phyloP scores from a whole-genome alignment of 352 stramenopile species.

The Pythium chondricola region DNA sequence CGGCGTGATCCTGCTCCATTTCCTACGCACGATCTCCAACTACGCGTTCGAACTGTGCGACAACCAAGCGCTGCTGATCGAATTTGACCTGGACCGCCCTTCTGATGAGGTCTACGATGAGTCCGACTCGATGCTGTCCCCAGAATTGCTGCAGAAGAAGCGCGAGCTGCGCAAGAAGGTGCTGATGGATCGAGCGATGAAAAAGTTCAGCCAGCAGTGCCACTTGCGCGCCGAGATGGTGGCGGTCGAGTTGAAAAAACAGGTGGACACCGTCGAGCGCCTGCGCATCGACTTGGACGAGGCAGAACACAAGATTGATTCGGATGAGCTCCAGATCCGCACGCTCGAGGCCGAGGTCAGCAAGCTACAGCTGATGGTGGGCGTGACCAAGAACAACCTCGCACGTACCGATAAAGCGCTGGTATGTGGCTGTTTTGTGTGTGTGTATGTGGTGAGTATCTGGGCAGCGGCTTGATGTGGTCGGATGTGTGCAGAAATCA shows the following conservation, averaged over 20 bases:
- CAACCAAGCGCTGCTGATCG: constrained; percentile 35
- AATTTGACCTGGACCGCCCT: constrained; percentile 42
- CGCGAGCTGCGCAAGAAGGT: constrained; percentile 63
- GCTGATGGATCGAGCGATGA: constrained; percentile 64
- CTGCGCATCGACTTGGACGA: constrained; percentile 52
- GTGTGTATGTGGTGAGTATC: too few relatives aligned
- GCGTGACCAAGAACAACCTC: constrained; percentile 50
- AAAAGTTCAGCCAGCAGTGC: constrained; percentile 61
- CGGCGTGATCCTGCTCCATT: constrained; percentile 38
- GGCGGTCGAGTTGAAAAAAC: constrained; percentile 45
- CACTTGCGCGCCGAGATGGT: constrained; percentile 55
- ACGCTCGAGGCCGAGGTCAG: constrained; percentile 54
- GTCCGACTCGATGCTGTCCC: constrained; percentile 29
- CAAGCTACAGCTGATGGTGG: constrained; percentile 59
- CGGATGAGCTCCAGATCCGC: constrained; percentile 51
- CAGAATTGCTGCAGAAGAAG: constrained; percentile 66
- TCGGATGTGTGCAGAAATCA: constrained; percentile 30
- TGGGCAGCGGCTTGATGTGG: too few relatives aligned
- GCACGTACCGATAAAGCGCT: constrained; percentile 38
- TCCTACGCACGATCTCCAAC: constrained; percentile 49
- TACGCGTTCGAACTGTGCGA: constrained; percentile 42
- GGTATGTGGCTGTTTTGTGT: constrained; percentile 18
- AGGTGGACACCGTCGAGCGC: constrained; percentile 33
- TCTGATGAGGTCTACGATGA: constrained; percentile 20
- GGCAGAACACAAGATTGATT: constrained; percentile 70